phyloP scores from a whole-genome alignment of 768 basidiomycete genomes.

The Kondoa malvinella region DNA sequence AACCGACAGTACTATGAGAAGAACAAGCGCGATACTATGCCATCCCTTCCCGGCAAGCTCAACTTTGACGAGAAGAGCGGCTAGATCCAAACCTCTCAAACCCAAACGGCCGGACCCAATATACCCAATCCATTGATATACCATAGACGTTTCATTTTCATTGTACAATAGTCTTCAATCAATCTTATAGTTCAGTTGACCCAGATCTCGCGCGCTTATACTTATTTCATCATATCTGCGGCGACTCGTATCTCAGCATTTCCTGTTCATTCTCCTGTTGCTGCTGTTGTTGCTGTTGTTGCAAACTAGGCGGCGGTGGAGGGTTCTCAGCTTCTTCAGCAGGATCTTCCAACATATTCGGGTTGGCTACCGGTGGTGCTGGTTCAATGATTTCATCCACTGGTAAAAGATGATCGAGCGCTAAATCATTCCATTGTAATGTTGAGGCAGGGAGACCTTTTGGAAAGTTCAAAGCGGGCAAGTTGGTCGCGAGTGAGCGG shows the following conservation, averaged over 20 bases:
- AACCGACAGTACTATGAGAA: background rate
- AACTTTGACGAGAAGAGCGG: background rate
- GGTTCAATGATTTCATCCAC: background rate
- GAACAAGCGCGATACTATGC: background rate
- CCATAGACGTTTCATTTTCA: background rate
- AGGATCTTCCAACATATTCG: background rate
- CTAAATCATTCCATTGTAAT: background rate
- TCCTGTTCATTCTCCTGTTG: constrained; percentile 2
- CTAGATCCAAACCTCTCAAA: background rate
- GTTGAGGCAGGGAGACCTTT: background rate
- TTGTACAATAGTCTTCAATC: background rate
- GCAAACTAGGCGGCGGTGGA: background rate
- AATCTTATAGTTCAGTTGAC: background rate
- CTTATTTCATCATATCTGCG: background rate
- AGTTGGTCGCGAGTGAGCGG: constrained; percentile 1
- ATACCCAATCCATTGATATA: no score
- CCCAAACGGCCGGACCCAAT: no score
- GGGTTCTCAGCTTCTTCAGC: constrained; percentile 1
- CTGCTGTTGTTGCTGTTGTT: background rate
- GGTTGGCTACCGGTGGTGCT: background rate
- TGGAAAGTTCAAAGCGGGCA: constrained; percentile 1
- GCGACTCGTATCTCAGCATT: background rate
- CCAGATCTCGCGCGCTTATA: background rate
- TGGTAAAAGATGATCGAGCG: background rate
- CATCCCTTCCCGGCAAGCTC: background rate